phyloP scores from a whole-genome alignment of 2,329 filamentous ascomycete genomes.

The Lecanosticta acicola region DNA sequence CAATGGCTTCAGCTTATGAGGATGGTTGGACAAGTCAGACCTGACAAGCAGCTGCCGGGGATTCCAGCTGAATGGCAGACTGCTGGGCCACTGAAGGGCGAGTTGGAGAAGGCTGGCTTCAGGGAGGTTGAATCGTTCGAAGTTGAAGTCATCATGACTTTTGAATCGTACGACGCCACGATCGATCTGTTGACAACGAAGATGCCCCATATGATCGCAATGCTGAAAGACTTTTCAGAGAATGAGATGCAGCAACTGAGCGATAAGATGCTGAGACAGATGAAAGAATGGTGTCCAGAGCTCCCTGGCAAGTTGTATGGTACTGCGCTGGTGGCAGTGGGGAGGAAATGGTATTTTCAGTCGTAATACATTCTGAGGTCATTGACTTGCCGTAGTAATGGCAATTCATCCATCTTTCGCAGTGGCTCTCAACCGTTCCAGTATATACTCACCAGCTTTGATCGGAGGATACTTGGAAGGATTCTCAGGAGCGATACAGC shows the following conservation, averaged over 20 bases:
- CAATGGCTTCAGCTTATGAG: constrained; percentile 29
- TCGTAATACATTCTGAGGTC: neutral
- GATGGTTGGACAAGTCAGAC: constrained; percentile 14
- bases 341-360: constrained; percentile 24
- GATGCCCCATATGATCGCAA: constrained; percentile 24
- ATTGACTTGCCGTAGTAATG: constrained; percentile 21
- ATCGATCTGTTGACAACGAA: constrained; percentile 19
- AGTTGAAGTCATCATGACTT: constrained; percentile 24
- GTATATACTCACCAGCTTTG: constrained; percentile 37
- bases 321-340: constrained; percentile 24
- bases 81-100: constrained; percentile 13
- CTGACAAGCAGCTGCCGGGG: constrained; percentile 17
- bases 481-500: constrained; percentile 33
- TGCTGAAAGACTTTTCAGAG: constrained; percentile 21
- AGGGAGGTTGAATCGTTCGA: constrained; percentile 20
- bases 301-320: constrained; percentile 26
- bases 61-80: constrained; percentile 26
- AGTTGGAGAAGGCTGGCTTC: constrained; percentile 29
- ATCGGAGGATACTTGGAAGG: constrained; percentile 34
- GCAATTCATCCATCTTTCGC: constrained; percentile 8
- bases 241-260: constrained; percentile 19
- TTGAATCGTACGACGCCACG: constrained; percentile 17
- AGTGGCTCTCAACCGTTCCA: constrained; percentile 29
- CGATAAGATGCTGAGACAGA: constrained; percentile 15
- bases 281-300: constrained; percentile 19